phyloP scores from a whole-genome alignment of 768 basidiomycete genomes.

The Mycena vulgaris region DNA sequence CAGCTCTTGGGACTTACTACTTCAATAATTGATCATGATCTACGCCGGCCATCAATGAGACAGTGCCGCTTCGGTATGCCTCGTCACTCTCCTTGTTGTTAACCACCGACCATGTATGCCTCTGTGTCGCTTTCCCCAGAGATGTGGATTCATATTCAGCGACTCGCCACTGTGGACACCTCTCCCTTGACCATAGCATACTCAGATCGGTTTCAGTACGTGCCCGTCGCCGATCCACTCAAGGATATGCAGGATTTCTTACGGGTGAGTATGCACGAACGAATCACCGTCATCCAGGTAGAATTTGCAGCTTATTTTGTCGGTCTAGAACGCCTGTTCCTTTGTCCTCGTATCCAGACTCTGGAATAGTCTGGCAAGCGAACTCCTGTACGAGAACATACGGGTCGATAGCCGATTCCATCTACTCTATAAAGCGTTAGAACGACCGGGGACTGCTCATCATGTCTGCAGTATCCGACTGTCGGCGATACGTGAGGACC shows the following conservation, averaged over 20 bases:
- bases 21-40: too few relatives aligned
- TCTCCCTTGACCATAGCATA: slow-evolving; percentile 6
- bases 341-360: slow-evolving; percentile 29
- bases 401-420: neutral
- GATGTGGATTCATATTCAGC: slow-evolving; percentile 32
- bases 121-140: slow-evolving; percentile 26
- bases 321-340: slow-evolving; percentile 9
- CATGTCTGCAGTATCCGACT: slow-evolving; percentile 31
- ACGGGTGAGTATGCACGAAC: neutral
- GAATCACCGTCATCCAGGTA: too few relatives aligned
- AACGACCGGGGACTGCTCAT: neutral
- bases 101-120: neutral
- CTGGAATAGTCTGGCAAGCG: slow-evolving; percentile 27
- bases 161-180: slow-evolving; percentile 15
- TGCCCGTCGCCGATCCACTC: slow-evolving; percentile 4
- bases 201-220: slow-evolving; percentile 7
- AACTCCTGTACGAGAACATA: slow-evolving; percentile 31
- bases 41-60: too few relatives aligned
- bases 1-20: too few relatives aligned
- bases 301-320: neutral
- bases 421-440: slow-evolving; percentile 1
- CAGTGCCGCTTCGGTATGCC: too few relatives aligned
- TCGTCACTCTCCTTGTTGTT: neutral
- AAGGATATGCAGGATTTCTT: slow-evolving; percentile 13
- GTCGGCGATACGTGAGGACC: slow-evolving; percentile 7